Conservation (phyloP, 768 basidiomycete genomes). For the Suillus subluteus region DNA sequence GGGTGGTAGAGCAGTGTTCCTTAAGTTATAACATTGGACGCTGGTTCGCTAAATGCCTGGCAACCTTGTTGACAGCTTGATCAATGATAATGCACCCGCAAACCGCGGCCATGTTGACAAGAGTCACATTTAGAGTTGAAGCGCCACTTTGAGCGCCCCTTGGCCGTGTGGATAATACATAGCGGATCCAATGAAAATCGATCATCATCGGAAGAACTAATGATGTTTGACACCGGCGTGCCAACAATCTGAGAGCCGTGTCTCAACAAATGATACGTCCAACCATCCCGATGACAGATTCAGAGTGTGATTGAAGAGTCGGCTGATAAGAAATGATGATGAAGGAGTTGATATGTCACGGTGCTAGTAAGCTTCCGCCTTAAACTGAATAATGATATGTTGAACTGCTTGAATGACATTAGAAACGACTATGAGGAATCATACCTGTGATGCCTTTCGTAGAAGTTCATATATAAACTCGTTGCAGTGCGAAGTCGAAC, state of each 20-base stretch:
- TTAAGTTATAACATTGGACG: background rate
- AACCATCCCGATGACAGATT: too few species aligned
- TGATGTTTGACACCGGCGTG: too few species aligned
- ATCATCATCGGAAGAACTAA: background rate
- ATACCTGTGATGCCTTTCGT: background rate
- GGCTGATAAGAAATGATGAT: background rate
- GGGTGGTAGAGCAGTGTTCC: background rate
- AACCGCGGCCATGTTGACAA: background rate
- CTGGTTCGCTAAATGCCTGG: background rate
- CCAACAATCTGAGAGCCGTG: too few species aligned
- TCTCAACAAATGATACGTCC: too few species aligned
- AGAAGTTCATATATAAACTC: background rate
- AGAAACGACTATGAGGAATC: background rate
- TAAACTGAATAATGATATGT: background rate
- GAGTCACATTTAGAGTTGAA: background rate
- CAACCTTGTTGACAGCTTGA: background rate
- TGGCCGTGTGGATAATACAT: background rate
- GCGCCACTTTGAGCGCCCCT: background rate
- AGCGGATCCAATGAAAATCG: background rate
- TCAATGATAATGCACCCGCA: background rate
- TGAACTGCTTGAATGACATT: background rate
- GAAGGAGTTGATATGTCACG: background rate
- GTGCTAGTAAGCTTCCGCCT: background rate
- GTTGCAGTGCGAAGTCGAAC: background rate
- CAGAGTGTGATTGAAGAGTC: too few species aligned